A percentile compares a stretch with the other conserved stretches of the same genome.
phyloP scores from a whole-genome alignment of 108 stramenopile species.

The Discostella pseudostelligera region DNA sequence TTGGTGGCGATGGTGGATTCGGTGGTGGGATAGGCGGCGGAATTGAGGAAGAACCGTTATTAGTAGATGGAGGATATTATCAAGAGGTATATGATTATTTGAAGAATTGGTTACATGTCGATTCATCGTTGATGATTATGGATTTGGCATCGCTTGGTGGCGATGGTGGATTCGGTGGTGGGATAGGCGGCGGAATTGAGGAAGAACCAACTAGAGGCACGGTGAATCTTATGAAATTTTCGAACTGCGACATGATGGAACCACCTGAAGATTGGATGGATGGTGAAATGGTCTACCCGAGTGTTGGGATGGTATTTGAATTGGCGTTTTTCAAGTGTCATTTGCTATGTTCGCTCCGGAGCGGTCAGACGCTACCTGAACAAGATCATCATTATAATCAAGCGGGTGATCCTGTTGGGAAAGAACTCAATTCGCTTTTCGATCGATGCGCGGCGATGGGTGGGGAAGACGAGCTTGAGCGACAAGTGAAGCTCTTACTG shows the following conservation, averaged over 20 bases:
- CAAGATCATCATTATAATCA: too few relatives aligned
- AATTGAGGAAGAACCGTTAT: slow-evolving; percentile 2
- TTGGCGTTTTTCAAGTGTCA: slow-evolving; percentile 45
- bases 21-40: not conserved
- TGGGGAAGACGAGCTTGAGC: slow-evolving; percentile 17
- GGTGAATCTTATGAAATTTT: not conserved
- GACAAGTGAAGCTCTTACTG: slow-evolving; percentile 30
- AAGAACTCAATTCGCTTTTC: not conserved
- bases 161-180: not conserved
- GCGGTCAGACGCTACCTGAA: not conserved
- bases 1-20: not conserved
- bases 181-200: not conserved
- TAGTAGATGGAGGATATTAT: slow-evolving; percentile 25
- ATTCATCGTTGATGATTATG: slow-evolving; percentile 33
- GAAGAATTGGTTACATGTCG: slow-evolving; percentile 28
- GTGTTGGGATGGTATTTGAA: slow-evolving; percentile 50
- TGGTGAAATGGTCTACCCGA: slow-evolving; percentile 44
- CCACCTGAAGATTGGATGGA: slow-evolving; percentile 41
- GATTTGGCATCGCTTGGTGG: slow-evolving; percentile 33
- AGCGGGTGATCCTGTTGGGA: not conserved
- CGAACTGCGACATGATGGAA: slow-evolving; percentile 19
- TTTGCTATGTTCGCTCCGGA: slow-evolving; percentile 21
- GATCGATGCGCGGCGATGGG: not conserved
- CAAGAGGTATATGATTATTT: slow-evolving; percentile 42
- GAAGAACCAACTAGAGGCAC: not conserved